These are phyloP conservation scores for Chionographis japonica DNA, from an alignment of 106 monocot genomes.

Conservation along the genomic window DNA sequence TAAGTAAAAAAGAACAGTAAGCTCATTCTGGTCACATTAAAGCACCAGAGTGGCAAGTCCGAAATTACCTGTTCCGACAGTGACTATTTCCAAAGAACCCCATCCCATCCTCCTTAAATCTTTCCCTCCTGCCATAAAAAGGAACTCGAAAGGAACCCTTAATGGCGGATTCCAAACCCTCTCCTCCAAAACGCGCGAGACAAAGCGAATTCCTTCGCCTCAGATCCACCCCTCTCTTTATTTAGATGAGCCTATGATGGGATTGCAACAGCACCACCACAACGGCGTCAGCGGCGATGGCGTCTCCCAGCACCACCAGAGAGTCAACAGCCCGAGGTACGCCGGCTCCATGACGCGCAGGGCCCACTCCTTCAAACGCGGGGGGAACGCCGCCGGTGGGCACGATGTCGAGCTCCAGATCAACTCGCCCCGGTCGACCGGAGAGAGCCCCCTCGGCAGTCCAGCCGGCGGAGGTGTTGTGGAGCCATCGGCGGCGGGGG, in stretches of 20 bases:
- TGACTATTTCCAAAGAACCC: no score
- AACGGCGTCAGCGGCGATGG: constrained; percentile 12
- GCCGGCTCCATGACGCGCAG: constrained; percentile 52
- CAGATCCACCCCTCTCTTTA: no score
- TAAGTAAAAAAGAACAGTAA: no score
- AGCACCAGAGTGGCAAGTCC: no score
- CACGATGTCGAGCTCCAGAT: constrained; percentile 71
- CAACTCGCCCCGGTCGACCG: constrained; percentile 49
- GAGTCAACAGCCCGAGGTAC: constrained; percentile 39
- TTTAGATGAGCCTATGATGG: constrained; percentile 16
- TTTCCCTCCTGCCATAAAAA: no score
- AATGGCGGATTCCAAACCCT: no score
- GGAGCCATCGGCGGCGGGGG: constrained; percentile 8
- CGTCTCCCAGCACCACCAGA: constrained; percentile 12
- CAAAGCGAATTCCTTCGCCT: no score
- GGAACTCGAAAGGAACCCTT: no score
- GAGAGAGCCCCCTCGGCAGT: constrained; percentile 10
- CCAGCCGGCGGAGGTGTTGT: constrained; percentile 1
- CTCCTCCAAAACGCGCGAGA: no score
- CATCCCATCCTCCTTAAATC: no score
- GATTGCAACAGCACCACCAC: constrained; percentile 32
- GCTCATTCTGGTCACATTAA: no score
- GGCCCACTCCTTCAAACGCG: constrained; percentile 65
- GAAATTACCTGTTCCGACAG: no score
- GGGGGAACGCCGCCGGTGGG: background rate